Percentiles rank a stretch among this genome's conserved stretches.
phyloP scores from a whole-genome alignment of 371 early-diverging fungal species.

The Parasitella parasitica region DNA sequence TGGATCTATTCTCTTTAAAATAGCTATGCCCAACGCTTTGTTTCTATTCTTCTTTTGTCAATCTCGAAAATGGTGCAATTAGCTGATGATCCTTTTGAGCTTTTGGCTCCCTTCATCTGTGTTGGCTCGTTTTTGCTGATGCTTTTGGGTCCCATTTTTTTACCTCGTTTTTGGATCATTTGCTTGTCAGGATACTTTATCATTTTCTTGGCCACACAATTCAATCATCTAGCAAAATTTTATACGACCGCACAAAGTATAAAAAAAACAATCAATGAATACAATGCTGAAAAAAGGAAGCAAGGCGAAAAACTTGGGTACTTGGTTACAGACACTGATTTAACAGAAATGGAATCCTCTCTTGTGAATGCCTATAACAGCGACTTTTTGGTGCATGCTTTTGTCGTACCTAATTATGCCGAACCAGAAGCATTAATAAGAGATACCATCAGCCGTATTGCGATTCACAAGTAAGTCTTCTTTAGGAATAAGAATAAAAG shows the following conservation, averaged over 20 bases:
- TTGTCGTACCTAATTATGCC: slow-evolving; percentile 65
- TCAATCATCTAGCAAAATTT: slow-evolving; percentile 39
- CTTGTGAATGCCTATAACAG: not conserved
- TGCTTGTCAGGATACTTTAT: slow-evolving; percentile 31
- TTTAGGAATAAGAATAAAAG: not conserved
- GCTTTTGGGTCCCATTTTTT: slow-evolving; percentile 31
- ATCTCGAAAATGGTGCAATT: slow-evolving; percentile 3
- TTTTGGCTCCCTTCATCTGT: slow-evolving; percentile 39
- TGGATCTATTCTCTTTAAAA: not conserved
- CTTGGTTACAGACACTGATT: not conserved
- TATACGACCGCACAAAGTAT: slow-evolving; percentile 33
- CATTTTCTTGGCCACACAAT: slow-evolving; percentile 33
- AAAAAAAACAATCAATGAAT: slow-evolving; percentile 17
- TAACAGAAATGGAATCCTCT: not conserved
- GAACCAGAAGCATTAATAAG: slow-evolving; percentile 47
- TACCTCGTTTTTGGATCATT: slow-evolving; percentile 36
- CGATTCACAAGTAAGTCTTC: slow-evolving; percentile 35
- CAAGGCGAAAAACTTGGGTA: slow-evolving; percentile 5
- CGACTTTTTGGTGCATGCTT: slow-evolving; percentile 33
- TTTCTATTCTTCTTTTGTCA: not conserved
- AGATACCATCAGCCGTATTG: slow-evolving; percentile 40
- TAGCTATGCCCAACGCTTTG: not conserved
- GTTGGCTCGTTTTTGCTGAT: slow-evolving; percentile 27
- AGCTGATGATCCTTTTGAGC: slow-evolving; percentile 30
- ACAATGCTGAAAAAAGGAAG: slow-evolving; percentile 2